Evolutionary conservation across 768 basidiomycete genomes (phyloP), one percentile per base, ranked within the genome.

Genomic region (Mycena metata): DNA sequence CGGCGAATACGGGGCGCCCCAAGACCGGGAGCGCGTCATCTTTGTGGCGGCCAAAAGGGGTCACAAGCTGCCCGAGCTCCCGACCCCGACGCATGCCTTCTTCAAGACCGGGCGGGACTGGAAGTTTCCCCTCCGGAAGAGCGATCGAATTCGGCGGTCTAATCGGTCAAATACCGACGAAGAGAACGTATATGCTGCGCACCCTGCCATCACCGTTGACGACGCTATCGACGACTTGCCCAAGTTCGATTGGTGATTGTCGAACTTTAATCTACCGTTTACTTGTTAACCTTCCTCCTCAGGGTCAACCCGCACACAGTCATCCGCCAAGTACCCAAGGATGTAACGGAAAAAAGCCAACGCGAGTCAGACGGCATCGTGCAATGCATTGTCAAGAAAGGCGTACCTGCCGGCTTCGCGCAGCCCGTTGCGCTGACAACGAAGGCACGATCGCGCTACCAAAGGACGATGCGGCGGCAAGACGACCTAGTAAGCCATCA

Each of bases 151-250:
- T 17, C 67, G 52, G 21, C 81, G 82, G 1, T 55, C 77, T 3
- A 75, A 76, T 50, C 77, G 80, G 39, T 73, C 77, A 30, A 77
- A 69, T 46, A 69, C 68, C 2, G 35, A 49, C 15, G 71, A 76
- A 26, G 47, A 45, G 69, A 56, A 81, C 36, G 70, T 75, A 10
- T 76, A 76, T 66, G 85, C 85, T 0, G 83, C 86, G 0, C 74
- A 84, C 23, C 79, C 79, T 26, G 75, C 81, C 42, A 79, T 88
- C 11, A 85, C 84, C 2, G 78, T 87, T 3, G 68, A 81, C 23
- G 85, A 88, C 70, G 86, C 85, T 11, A 85, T 89, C 43, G 74
- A 76, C 55, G 87, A 88, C 69, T 69, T 89, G 77, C 69, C 59
- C 19, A 17, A 24, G 16, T 70, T 70, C 21, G 69, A 70, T 1